Evolutionary conservation across 2,329 filamentous ascomycete species (phyloP), one percentile per base, ranked within the genome.

Genomic region (Boeremia lycopersici): DNA sequence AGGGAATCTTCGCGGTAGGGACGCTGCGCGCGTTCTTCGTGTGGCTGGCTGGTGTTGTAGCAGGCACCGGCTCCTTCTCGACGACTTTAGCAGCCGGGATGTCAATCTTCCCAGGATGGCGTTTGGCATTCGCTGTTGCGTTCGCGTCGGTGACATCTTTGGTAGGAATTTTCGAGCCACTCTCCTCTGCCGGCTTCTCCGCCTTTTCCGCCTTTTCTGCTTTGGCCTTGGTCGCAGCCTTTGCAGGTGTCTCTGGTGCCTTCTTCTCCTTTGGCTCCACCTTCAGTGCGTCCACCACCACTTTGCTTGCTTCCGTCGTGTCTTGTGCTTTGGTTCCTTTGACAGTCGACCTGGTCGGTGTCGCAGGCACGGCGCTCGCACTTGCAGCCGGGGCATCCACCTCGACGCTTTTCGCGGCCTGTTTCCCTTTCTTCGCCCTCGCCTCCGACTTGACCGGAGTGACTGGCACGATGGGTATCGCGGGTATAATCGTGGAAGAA

Each of bases 31-130:
- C 36, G 29, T 48, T 64, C 44, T 70, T 75, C 2, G 63, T 30
- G 53, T 72, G 71, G 28, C 39, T n/a, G n/a, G n/a, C 33, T 10
- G 61, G 60, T 8, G 36, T 57, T 23, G 62, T 15, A 25, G 51
- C 44, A 38, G 60, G 40, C 8, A 58, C 55, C 7, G 61, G 52
- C 9, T 69, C 69, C 23, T 56, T 57, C 31, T 64, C 63, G 3
- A 63, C 33, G 36, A 58, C 7, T 40, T 68, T 70, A 2, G 65
- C 71, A 2, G 77, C 74, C 28, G 77, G 66, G 28, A 81, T 81
- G 51, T 81, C 78, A 11, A 81, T 71, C 56, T 80, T 81, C 13
- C 78, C 77, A 31, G 77, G 79, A 53, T 73, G 74, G 30, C 74
- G 69, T 57, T 76, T 77, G 2, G 59, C 56, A 3, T 58, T 59